These are phyloP conservation scores for Liquidambar formosana DNA, from an alignment of 164 flowering plant species.

Conservation along the genomic window DNA sequence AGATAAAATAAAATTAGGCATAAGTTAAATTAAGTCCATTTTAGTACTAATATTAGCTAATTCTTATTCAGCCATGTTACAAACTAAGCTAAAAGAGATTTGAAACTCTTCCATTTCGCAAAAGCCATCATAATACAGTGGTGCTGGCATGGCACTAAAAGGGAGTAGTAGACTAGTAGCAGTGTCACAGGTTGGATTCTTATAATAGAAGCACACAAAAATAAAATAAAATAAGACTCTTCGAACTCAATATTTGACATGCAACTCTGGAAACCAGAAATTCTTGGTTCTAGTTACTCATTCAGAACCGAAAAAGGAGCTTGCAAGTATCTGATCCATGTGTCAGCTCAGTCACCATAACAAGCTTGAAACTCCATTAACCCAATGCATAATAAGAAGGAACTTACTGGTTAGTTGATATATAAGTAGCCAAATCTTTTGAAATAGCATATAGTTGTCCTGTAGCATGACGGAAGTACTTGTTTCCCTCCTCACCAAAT, in stretches of 20 bases:
- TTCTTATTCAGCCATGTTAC: neutral
- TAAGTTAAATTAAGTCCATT: neutral
- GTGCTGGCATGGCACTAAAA: too few relatives aligned
- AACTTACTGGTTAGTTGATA: conserved; percentile 58
- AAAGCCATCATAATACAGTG: too few relatives aligned
- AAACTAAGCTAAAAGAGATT: neutral
- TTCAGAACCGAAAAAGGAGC: neutral
- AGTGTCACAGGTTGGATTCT: too few relatives aligned
- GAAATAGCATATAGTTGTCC: conserved; percentile 79
- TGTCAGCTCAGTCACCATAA: neutral
- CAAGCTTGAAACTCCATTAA: neutral
- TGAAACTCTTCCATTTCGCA: neutral
- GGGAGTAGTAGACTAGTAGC: too few relatives aligned
- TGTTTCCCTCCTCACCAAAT: conserved; percentile 70
- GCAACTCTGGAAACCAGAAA: too few relatives aligned
- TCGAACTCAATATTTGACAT: too few relatives aligned
- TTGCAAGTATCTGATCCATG: neutral
- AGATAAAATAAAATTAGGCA: neutral
- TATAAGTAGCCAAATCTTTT: conserved; percentile 63
- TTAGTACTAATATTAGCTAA: neutral
- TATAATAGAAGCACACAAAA: too few relatives aligned
- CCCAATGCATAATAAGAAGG: neutral
- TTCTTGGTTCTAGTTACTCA: neutral
- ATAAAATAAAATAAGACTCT: too few relatives aligned
- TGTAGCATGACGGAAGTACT: conserved; percentile 79